Conservation (phyloP, 495 filamentous ascomycete species). For the Jackrogersella minutella region DNA sequence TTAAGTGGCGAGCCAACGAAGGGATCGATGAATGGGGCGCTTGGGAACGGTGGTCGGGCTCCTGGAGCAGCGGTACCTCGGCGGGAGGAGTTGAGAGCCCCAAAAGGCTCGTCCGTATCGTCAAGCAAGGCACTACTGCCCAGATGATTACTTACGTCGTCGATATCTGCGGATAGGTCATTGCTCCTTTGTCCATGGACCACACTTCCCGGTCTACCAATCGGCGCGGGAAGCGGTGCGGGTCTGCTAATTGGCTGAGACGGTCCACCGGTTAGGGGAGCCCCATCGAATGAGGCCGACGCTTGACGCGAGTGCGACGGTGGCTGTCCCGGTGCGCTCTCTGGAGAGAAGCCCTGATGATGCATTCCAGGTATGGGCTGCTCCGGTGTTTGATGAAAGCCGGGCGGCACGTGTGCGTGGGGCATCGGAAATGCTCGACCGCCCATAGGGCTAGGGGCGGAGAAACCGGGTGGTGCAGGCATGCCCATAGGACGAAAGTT, state of each 20-base stretch:
- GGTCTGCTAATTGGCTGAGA: conserved; percentile 78
- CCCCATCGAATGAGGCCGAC: conserved; percentile 55
- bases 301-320: conserved; percentile 56
- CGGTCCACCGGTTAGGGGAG: conserved; percentile 23
- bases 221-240: conserved; percentile 89
- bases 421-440: conserved; percentile 71
- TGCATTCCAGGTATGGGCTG: conserved; percentile 49
- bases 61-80: conserved; percentile 47
- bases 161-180: conserved; percentile 58
- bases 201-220: conserved; percentile 84
- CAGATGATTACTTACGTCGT: conserved; percentile 82
- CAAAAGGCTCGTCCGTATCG: conserved; percentile 67
- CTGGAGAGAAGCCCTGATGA: conserved; percentile 44
- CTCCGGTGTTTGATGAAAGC: conserved; percentile 60
- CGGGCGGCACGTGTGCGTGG: conserved; percentile 65
- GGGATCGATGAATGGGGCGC: conserved; percentile 38
- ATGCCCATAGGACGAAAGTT: conserved; percentile 67
- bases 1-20: conserved; percentile 44
- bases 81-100: conserved; percentile 12
- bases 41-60: conserved; percentile 30
- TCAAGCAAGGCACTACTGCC: conserved; percentile 94
- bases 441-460: conserved; percentile 67
- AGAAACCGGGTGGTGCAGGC: conserved; percentile 57
- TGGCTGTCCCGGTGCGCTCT: conserved; percentile 46
- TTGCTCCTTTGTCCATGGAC: conserved; percentile 53